Evolutionary conservation across 441 rosid genomes (phyloP), one percentile per base, ranked within the genome.

Genomic region (Erysimum cheiri): DNA sequence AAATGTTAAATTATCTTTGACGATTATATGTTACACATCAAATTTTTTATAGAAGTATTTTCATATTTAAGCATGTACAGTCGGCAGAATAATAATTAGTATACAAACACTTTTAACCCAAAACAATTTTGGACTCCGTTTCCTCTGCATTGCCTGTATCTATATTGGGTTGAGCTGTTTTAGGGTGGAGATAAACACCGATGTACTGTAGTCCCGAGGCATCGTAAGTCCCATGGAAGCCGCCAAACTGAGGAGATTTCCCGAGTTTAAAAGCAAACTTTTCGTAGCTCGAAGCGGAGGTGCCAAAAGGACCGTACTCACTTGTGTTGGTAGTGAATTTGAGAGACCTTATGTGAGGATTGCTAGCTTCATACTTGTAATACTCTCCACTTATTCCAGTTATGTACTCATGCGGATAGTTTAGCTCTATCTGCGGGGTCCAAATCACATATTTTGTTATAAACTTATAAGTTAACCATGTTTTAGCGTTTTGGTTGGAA

Each of bases 401-500:
- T 9, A 70, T 63, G 62, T 69, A 75, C 56, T 75, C 79, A 9
- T 75, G 49, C 5, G 75, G 79, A 49, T 64, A 63, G 35, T 58
- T 64, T 0, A 75, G 36, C 44, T 75, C 79, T 43, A 75, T 69
- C 78, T 75, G 78, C 71, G 60, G 56, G 44, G 49, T 74, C 69
- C 69, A 60, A 36, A 46, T 41, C 57, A 74, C 13, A 53, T 40
- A 7, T 24, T 33, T 39, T 28, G 31, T 47, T 29, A 37, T 31
- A 39, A 39, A 64, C 31, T 49, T 22, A 22, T 22, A 22, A 53
- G 15, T 60, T 67, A 65, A 57, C 8, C 65, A 58, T 49, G 26
- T 15, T 46, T 7, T 15, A 3, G 26, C 47, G 4, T 44, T 46
- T 46, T 17, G 8, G 26, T 15, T 46, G 50, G 11, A 14, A 44